A percentile compares a stretch with the other conserved stretches of the same genome.
Evolutionary conservation across 2,329 filamentous ascomycete species (phyloP).

Genomic region (Colletotrichum sp.): DNA sequence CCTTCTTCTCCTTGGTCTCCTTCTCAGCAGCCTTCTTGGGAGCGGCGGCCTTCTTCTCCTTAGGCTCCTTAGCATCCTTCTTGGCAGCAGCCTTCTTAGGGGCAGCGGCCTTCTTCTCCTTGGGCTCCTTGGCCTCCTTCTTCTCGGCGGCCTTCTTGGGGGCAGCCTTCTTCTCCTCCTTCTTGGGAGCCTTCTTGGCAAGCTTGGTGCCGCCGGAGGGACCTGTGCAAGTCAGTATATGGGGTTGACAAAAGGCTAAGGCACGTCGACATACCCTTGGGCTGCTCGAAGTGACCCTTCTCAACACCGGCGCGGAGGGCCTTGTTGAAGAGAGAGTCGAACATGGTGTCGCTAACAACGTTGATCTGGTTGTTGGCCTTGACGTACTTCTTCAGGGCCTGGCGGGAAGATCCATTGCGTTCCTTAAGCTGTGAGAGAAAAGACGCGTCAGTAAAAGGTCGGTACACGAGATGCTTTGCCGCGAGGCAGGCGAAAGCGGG

Average conservation of each 20-base stretch:
- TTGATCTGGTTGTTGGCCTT: conserved; percentile 45
- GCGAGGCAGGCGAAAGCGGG: conserved; percentile 1
- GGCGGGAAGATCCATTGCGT: conserved; percentile 66
- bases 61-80: conserved; percentile 46
- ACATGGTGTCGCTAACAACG: conserved; percentile 55
- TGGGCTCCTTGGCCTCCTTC: conserved; percentile 62
- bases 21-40: conserved; percentile 54
- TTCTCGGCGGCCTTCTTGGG: conserved; percentile 32
- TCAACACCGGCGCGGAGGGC: conserved; percentile 83
- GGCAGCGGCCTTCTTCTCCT: conserved; percentile 54
- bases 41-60: conserved; percentile 30
- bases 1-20: conserved; percentile 67
- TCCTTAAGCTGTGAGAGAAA: conserved; percentile 59
- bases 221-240: conserved; percentile 51
- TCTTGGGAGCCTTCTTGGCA: conserved; percentile 64
- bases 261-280: conserved; percentile 73
- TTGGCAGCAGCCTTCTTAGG: conserved; percentile 50
- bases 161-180: conserved; percentile 39
- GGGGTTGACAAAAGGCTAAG: not conserved
- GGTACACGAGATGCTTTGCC: conserved; percentile 12
- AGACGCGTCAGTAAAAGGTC: conserved; percentile 43
- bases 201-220: conserved; percentile 92
- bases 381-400: conserved; percentile 64
- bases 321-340: conserved; percentile 82
- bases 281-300: conserved; percentile 85